Evolutionary conservation across 2,329 filamentous ascomycete genomes (phyloP).

Genomic region (Scytalidium lignicola): DNA sequence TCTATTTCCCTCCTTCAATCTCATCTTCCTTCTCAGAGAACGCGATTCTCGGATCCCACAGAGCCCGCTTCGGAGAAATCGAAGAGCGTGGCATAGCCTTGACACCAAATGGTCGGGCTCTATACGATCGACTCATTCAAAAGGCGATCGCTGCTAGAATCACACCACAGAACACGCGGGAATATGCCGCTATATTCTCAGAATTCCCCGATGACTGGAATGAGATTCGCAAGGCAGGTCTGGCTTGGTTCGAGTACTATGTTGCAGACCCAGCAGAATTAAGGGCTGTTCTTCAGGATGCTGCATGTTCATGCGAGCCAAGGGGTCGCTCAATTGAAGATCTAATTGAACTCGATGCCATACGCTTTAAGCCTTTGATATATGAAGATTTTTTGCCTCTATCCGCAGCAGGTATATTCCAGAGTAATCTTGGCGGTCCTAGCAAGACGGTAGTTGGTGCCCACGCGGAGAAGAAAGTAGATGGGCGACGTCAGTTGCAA

Average conservation of each 20-base stretch:
- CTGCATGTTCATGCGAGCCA: too few relatives aligned
- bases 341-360: conserved; percentile 24
- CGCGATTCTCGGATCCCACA: conserved; percentile 39
- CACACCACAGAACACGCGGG: too few relatives aligned
- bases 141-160: too few relatives aligned
- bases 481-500: too few relatives aligned
- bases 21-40: too few relatives aligned
- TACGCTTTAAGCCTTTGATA: conserved; percentile 39
- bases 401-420: conserved; percentile 43
- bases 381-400: conserved; percentile 52
- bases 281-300: too few relatives aligned
- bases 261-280: too few relatives aligned
- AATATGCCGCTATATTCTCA: conserved; percentile 23
- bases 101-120: conserved; percentile 36
- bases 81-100: conserved; percentile 47
- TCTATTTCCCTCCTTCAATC: conserved; percentile 30
- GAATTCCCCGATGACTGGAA: conserved; percentile 37
- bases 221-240: conserved; percentile 27
- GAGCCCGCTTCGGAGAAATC: conserved; percentile 47
- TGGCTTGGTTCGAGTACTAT: conserved; percentile 37
- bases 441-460: too few relatives aligned
- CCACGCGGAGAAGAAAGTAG: too few relatives aligned
- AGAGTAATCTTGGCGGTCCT: neutral
- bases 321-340: too few relatives aligned
- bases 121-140: conserved; percentile 41